These are phyloP conservation scores for Seiridium cupressi DNA, from an alignment of 2,329 filamentous ascomycete species.

Conservation along the genomic window DNA sequence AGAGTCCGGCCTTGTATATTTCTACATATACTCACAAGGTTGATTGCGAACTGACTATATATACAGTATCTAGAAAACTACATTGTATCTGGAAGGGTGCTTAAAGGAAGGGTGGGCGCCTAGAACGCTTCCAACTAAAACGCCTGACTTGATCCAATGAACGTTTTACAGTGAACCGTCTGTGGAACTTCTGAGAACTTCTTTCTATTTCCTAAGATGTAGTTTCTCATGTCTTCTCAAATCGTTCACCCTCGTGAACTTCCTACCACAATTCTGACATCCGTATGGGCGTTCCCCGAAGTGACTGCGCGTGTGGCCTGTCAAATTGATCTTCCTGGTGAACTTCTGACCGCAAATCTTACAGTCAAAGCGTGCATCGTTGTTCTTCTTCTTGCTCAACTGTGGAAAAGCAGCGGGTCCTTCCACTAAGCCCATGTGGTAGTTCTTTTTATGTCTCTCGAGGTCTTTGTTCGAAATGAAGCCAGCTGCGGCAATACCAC, in stretches of 20 bases:
- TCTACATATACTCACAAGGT: too few relatives aligned
- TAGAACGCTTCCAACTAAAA: too few relatives aligned
- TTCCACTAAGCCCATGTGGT: not conserved
- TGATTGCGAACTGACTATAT: too few relatives aligned
- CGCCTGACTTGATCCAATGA: too few relatives aligned
- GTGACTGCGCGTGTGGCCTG: slow-evolving; percentile 1
- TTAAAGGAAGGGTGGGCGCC: too few relatives aligned
- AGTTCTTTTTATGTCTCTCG: slow-evolving; percentile 8
- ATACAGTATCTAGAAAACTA: too few relatives aligned
- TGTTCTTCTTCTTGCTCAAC: slow-evolving; percentile 3
- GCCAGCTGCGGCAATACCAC: not conserved
- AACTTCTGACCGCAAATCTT: slow-evolving; percentile 5
- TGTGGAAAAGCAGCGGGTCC: not conserved
- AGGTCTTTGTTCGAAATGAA: slow-evolving; percentile 6
- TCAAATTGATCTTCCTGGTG: slow-evolving; percentile 7
- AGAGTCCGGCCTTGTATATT: too few relatives aligned
- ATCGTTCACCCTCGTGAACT: slow-evolving; percentile 10
- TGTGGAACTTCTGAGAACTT: too few relatives aligned
- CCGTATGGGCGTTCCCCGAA: slow-evolving; percentile 2
- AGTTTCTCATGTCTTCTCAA: slow-evolving; percentile 9
- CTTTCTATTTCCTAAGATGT: not conserved
- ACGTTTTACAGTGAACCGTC: too few relatives aligned
- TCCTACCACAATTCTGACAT: slow-evolving; percentile 2
- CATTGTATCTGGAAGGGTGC: too few relatives aligned
- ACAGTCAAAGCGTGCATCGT: not conserved